Evolutionary conservation across 2,329 filamentous ascomycete species (phyloP).

Genomic region (Nakataea oryzae): DNA sequence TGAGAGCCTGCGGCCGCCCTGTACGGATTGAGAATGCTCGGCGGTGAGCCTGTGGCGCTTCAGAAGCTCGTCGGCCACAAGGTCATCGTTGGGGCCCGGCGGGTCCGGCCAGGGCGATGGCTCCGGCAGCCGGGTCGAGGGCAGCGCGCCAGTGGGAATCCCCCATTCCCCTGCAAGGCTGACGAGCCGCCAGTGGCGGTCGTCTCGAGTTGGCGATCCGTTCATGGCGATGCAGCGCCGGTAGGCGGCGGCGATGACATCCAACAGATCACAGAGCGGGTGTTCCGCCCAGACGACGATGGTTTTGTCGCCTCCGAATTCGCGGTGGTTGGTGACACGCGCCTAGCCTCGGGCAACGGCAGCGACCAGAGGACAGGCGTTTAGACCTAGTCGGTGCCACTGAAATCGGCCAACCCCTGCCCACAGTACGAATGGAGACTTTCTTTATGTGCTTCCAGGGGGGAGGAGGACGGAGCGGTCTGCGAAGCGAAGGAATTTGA

Average conservation of each 20-base stretch:
- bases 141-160: conserved; percentile 20
- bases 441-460: not conserved
- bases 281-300: not conserved
- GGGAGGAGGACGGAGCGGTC: too few relatives aligned
- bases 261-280: not conserved
- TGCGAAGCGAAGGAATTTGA: not conserved
- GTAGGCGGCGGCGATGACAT: not conserved
- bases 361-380: not conserved
- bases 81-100: conserved; percentile 36
- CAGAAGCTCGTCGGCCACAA: conserved; percentile 42
- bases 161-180: conserved; percentile 40
- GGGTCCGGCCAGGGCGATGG: conserved; percentile 27
- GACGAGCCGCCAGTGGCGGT: conserved; percentile 35
- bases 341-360: not conserved
- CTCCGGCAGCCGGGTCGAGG: conserved; percentile 24
- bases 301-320: not conserved
- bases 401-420: not conserved
- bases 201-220: conserved; percentile 16
- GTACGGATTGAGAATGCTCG: conserved; percentile 16
- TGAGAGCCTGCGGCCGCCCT: conserved; percentile 23
- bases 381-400: not conserved
- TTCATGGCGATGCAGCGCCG: not conserved
- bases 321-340: not conserved
- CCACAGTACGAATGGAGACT: not conserved
- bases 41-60: conserved; percentile 28